Conservation (phyloP, 352 stramenopile species). For the Pythium brassicae region DNA sequence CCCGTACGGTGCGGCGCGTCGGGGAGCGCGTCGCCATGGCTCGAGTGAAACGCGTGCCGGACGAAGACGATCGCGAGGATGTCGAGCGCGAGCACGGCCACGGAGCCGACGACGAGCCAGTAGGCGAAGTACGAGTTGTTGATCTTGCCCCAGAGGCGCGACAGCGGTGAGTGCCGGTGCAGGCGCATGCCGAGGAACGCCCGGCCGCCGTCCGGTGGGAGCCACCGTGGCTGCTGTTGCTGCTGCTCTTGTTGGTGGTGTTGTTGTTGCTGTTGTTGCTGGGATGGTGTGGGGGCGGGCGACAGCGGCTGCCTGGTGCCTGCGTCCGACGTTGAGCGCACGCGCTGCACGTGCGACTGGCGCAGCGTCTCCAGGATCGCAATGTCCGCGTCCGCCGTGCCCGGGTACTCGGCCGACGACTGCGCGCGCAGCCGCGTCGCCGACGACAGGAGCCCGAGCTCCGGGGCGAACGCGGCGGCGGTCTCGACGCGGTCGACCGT, state of each 20-base stretch:
- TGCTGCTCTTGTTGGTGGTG: background rate
- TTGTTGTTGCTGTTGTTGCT: background rate
- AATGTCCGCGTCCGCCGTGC: background rate
- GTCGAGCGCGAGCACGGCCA: slow-evolving; percentile 43
- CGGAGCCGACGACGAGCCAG: slow-evolving; percentile 58
- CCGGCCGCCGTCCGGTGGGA: background rate
- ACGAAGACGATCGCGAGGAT: slow-evolving; percentile 36
- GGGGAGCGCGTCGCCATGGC: no score
- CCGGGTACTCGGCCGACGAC: slow-evolving; percentile 10
- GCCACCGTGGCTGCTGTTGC: background rate
- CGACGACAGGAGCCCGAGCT: slow-evolving; percentile 7
- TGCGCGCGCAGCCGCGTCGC: slow-evolving; percentile 5
- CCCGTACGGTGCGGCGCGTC: no score
- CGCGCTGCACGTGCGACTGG: slow-evolving; percentile 5
- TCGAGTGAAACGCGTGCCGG: slow-evolving; percentile 18
- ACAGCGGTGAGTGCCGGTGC: background rate
- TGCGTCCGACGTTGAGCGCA: slow-evolving; percentile 6
- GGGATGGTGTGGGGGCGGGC: background rate
- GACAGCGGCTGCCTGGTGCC: background rate
- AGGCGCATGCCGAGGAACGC: background rate
- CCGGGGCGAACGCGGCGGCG: slow-evolving; percentile 1
- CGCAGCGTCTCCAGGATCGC: slow-evolving; percentile 5
- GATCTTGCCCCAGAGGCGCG: slow-evolving; percentile 34
- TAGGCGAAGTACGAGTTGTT: slow-evolving; percentile 72
- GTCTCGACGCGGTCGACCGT: background rate